These are phyloP conservation scores for Phytopythium chamaehyphon DNA, from an alignment of 352 stramenopile species.

Conservation along the genomic window DNA sequence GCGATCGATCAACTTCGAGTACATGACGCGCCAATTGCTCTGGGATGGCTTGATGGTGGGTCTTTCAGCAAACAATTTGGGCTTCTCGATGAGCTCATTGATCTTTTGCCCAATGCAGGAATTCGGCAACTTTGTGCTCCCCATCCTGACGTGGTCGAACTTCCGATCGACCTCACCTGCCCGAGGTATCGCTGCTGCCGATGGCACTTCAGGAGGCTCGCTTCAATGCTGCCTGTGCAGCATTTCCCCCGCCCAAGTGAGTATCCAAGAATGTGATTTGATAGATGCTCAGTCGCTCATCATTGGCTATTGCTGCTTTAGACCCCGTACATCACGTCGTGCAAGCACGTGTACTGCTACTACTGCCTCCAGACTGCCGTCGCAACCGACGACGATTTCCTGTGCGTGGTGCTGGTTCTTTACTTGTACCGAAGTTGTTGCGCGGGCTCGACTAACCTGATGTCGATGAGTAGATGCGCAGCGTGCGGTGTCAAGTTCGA, in stretches of 20 bases:
- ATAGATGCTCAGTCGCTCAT: neutral
- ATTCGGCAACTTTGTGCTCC: conserved; percentile 74
- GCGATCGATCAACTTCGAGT: conserved; percentile 82
- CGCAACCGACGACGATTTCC: conserved; percentile 60
- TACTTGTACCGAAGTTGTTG: too few relatives aligned
- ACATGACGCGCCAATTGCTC: conserved; percentile 83
- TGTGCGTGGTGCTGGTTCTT: too few relatives aligned
- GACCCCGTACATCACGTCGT: conserved; percentile 87
- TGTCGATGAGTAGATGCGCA: too few relatives aligned
- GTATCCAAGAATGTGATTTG: neutral
- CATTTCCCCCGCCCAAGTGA: conserved; percentile 47
- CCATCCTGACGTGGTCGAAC: conserved; percentile 66
- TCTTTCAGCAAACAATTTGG: neutral
- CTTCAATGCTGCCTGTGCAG: conserved; percentile 64
- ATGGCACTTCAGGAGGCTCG: conserved; percentile 4
- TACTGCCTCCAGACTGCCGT: conserved; percentile 82
- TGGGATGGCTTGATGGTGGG: conserved; percentile 80
- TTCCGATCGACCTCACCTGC: conserved; percentile 17
- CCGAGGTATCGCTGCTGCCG: conserved; percentile 5
- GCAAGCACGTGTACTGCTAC: conserved; percentile 85
- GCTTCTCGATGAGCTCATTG: neutral
- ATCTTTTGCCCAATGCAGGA: conserved; percentile 33
- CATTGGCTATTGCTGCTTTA: conserved; percentile 18
- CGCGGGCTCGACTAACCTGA: too few relatives aligned
- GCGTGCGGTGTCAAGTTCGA: conserved; percentile 65